Conservation (phyloP, 129 eudicot genomes). For the sunflower (Helianthus annuus) region HanXRQr2.0-SUNRISE NC_035448.2:69903581-69904080, state of each 20-base stretch:
- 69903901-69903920: not conserved
- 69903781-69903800: not conserved
- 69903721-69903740: constrained; percentile 2
- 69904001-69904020: not conserved
- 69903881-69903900: not conserved
- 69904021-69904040: not conserved
- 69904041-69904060: not conserved
- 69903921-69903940: not conserved
- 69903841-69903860: not conserved
- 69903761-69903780: not conserved
- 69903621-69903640: not conserved
- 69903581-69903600: not conserved
- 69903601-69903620: not conserved
- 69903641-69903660: not conserved
- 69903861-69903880: not conserved
- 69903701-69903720: constrained; percentile 1
- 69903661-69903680: not conserved
- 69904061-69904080: not conserved
- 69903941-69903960: constrained; percentile 5
- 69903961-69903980: not conserved
- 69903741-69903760: not conserved
- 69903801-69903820: not conserved
- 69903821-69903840: not conserved
- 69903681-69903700: not conserved
- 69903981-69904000: not conserved